phyloP scores from a whole-genome alignment of 2,329 filamentous ascomycete species.

The Didymella lethalis region DNA sequence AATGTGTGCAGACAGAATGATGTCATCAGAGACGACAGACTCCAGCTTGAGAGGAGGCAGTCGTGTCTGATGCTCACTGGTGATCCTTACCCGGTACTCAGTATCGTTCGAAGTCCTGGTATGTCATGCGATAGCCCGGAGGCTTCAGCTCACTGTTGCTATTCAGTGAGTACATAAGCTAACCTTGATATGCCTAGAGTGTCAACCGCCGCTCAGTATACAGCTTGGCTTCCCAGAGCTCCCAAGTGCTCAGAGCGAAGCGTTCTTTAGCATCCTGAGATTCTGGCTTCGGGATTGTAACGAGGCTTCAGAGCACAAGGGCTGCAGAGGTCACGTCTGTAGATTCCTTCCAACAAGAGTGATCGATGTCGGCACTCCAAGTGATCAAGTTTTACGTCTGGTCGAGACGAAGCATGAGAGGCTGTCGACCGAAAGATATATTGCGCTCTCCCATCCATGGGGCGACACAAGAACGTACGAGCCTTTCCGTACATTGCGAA shows the following conservation, averaged over 20 bases:
- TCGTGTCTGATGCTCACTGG: neutral
- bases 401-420: neutral
- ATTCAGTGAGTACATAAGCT: no score
- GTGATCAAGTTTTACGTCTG: neutral
- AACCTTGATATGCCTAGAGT: no score
- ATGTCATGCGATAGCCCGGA: neutral
- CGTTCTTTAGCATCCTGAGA: neutral
- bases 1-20: neutral
- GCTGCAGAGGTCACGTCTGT: neutral
- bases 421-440: neutral
- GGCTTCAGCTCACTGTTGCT: no score
- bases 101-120: neutral
- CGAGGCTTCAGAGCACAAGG: no score
- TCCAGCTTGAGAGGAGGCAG: neutral
- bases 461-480: neutral
- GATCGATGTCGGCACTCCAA: neutral
- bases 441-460: neutral
- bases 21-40: neutral
- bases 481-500: neutral
- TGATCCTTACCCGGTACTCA: neutral
- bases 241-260: no score
- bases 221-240: no score
- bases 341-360: neutral
- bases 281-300: neutral
- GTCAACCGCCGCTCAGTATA: no score